A percentile compares a stretch with the other conserved stretches of the same genome.
phyloP scores from a whole-genome alignment of 345 rosid genomes.

The Eucalyptus regnans region DNA sequence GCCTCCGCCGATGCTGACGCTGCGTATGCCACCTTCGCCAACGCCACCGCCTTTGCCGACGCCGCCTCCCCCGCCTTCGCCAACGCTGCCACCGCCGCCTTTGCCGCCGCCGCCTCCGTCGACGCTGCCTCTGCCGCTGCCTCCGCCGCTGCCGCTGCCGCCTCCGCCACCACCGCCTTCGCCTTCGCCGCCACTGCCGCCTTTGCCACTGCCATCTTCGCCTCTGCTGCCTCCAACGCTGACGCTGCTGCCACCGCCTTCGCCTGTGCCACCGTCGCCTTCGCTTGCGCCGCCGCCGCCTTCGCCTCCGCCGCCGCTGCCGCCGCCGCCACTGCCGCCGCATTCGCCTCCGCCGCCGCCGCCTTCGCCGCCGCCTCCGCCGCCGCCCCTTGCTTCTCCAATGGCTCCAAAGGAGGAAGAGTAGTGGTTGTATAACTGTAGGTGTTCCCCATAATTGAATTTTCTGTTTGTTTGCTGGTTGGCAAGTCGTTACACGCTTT shows the following conservation, averaged over 20 bases:
- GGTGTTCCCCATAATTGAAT: background rate
- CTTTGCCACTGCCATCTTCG: accelerated
- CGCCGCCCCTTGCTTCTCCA: accelerated
- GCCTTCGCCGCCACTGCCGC: too few relatives aligned
- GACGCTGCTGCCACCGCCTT: accelerated
- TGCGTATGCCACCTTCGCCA: accelerated
- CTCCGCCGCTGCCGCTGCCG: accelerated
- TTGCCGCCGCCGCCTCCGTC: too few relatives aligned
- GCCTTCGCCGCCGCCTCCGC: too few relatives aligned
- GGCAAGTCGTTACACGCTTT: background rate
- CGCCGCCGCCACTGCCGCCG: accelerated
- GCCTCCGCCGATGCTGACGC: too few relatives aligned
- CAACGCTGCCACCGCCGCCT: accelerated
- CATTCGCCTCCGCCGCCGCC: accelerated
- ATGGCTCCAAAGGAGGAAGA: background rate
- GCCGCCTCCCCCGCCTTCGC: too few relatives aligned
- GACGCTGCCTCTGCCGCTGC: accelerated
- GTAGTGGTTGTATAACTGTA: background rate
- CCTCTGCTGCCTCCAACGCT: accelerated
- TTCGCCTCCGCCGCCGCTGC: accelerated
- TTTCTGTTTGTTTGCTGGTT: background rate
- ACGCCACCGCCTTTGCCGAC: too few relatives aligned
- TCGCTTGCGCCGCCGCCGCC: too few relatives aligned
- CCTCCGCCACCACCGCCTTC: accelerated
- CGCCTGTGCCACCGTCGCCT: accelerated